These are phyloP conservation scores for Basidioascus undulatus DNA, from an alignment of 768 basidiomycete species.

Conservation along the genomic window DNA sequence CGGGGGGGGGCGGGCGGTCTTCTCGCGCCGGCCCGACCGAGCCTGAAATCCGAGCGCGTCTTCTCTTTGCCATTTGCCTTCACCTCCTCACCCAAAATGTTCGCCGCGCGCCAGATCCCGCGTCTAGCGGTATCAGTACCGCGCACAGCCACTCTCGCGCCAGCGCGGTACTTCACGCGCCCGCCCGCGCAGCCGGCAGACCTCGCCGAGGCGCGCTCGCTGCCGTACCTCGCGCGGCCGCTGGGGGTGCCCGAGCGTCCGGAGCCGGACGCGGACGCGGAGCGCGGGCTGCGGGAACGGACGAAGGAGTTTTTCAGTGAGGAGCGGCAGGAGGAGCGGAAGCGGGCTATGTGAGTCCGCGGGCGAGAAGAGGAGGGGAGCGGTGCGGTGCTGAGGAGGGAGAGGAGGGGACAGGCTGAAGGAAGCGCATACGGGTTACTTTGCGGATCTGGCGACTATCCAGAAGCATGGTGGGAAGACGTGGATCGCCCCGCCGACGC, in stretches of 20 bases:
- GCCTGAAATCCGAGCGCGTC: too few species aligned
- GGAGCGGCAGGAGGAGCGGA: slow-evolving; percentile 39
- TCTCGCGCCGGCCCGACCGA: too few species aligned
- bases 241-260: slow-evolving; percentile 54
- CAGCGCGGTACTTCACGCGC: too few species aligned
- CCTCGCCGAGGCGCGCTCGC: too few species aligned
- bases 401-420: slow-evolving; percentile 24
- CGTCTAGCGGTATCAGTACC: too few species aligned
- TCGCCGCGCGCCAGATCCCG: too few species aligned
- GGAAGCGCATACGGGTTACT: slow-evolving; percentile 58
- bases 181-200: too few species aligned
- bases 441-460: slow-evolving; percentile 59
- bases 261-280: slow-evolving; percentile 35
- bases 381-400: background rate
- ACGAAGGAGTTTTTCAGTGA: slow-evolving; percentile 51
- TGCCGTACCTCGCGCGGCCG: slow-evolving; percentile 26
- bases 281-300: slow-evolving; percentile 35
- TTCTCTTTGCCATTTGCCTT: too few species aligned
- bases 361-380: background rate
- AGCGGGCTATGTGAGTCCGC: slow-evolving; percentile 18
- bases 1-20: too few species aligned
- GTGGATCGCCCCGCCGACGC: slow-evolving; percentile 70
- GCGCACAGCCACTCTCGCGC: too few species aligned
- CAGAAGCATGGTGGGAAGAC: slow-evolving; percentile 71
- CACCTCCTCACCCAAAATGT: too few species aligned